Conservation (phyloP, 257 asterid genomes). For the Petunia secreta region DNA sequence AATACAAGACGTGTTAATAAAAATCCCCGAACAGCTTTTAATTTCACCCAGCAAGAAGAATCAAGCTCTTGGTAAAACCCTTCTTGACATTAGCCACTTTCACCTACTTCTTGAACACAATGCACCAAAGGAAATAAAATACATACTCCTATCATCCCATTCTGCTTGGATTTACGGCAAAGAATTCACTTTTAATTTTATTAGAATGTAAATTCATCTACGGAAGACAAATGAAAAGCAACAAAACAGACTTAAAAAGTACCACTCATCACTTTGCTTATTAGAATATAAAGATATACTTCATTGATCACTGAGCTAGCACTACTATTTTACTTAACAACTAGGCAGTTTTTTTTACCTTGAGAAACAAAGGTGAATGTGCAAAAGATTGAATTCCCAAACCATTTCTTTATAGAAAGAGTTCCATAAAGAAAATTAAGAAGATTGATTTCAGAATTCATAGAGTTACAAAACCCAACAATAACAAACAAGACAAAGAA, state of each 20-base stretch:
- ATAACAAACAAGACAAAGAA: background rate
- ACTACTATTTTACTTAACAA: background rate
- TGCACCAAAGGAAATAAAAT: too few species aligned
- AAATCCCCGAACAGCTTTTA: conserved; percentile 16
- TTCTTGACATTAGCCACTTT: background rate
- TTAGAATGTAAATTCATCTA: background rate
- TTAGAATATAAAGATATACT: background rate
- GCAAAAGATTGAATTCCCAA: conserved; percentile 32
- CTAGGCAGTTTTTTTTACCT: conserved; percentile 12
- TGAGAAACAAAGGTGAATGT: conserved; percentile 24
- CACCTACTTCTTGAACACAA: too few species aligned
- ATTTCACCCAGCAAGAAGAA: conserved; percentile 31
- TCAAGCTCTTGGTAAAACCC: background rate
- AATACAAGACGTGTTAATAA: conserved; percentile 27
- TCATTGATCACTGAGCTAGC: background rate
- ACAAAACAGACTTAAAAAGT: background rate
- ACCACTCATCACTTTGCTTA: background rate
- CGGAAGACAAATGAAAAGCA: background rate
- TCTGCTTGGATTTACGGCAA: too few species aligned
- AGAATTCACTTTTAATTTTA: too few species aligned
- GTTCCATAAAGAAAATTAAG: conserved; percentile 1
- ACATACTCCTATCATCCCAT: too few species aligned
- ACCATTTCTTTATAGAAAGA: conserved; percentile 33
- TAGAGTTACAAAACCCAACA: conserved; percentile 27
- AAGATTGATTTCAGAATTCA: conserved; percentile 27